Evolutionary conservation across 164 flowering plant species (phyloP), one percentile per base, ranked within the genome.

Genomic region (Protea cynaroides): DNA sequence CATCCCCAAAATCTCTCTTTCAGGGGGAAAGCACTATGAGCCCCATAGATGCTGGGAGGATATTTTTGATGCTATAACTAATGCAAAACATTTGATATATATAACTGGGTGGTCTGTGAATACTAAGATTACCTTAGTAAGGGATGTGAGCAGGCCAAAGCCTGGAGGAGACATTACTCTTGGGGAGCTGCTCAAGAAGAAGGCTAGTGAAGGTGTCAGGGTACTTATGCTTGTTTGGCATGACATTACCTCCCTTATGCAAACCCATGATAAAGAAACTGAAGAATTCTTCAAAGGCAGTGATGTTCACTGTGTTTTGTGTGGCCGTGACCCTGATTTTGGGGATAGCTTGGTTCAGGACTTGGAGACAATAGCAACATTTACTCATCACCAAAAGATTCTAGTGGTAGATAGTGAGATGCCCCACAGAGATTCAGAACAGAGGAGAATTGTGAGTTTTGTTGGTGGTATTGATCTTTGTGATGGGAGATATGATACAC

Each of bases 231-330:
- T 29, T 29, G 34, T 29, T 29, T 29, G 34, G 34, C 34, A 0
- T 29, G 34, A 29, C 34, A 29, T 81, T 55, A 82, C 81, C 11
- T 79, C 92, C 14, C 37, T 89, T 38, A 85, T 89, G 96, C 84
- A 73, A 8, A 87, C 92, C 14, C 96, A 89, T 69, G 96, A 89
- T 69, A 76, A 84, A 72, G 96, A 89, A 19, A 89, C 96, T 4
- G 71, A 25, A 24, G 62, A 62, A 14, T 89, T 74, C 64, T 89
- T 89, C 63, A 62, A 66, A 8, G 70, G 69, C 53, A 75, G 84
- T 9, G 75, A 76, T 47, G 96, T 89, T 2, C 79, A 82, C 49
- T 87, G 92, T 62, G 82, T 83, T 17, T 52, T 87, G 62, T 89
- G 96, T 56, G 87, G 89, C 0, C 82, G 92, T 1, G 79, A 87